A percentile compares a stretch with the other conserved stretches of the same genome.
These are phyloP conservation scores for Berkeleyomyces basicola DNA, from an alignment of 2,329 filamentous ascomycete species.

Conservation along the genomic window DNA sequence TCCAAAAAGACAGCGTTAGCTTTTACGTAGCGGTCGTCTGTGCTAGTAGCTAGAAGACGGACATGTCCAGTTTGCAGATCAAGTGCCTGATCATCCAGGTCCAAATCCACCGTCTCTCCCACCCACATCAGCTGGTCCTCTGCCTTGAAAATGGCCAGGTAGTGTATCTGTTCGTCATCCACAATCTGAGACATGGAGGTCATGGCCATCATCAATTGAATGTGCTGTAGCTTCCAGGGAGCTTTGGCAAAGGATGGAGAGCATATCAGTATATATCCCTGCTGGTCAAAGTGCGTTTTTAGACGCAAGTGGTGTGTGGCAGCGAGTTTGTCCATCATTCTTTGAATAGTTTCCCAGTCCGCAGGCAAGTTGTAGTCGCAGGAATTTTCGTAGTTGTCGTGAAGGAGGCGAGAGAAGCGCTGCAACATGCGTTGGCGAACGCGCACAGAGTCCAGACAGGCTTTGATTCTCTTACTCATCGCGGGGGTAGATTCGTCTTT, in stretches of 20 bases:
- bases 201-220: conserved; percentile 69
- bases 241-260: conserved; percentile 56
- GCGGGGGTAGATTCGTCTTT: conserved; percentile 70
- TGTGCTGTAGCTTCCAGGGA: conserved; percentile 49
- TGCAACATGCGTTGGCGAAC: conserved; percentile 93
- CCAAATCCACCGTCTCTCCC: conserved; percentile 54
- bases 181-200: conserved; percentile 33
- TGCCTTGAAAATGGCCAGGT: conserved; percentile 48
- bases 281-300: conserved; percentile 48
- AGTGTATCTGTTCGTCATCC: conserved; percentile 33
- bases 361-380: conserved; percentile 85
- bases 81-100: conserved; percentile 59
- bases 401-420: conserved; percentile 79
- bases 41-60: conserved; percentile 76
- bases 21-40: conserved; percentile 57
- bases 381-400: conserved; percentile 88
- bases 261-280: conserved; percentile 68
- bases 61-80: conserved; percentile 78
- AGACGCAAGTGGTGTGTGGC: conserved; percentile 78
- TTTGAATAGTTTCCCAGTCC: conserved; percentile 46
- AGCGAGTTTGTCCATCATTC: conserved; percentile 66
- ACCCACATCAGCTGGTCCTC: conserved; percentile 69
- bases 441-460: conserved; percentile 85
- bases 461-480: conserved; percentile 95
- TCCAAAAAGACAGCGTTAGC: conserved; percentile 67